Conservation (phyloP, 2,329 filamentous ascomycete species). For the Nigrograna mackinnonii region DNA sequence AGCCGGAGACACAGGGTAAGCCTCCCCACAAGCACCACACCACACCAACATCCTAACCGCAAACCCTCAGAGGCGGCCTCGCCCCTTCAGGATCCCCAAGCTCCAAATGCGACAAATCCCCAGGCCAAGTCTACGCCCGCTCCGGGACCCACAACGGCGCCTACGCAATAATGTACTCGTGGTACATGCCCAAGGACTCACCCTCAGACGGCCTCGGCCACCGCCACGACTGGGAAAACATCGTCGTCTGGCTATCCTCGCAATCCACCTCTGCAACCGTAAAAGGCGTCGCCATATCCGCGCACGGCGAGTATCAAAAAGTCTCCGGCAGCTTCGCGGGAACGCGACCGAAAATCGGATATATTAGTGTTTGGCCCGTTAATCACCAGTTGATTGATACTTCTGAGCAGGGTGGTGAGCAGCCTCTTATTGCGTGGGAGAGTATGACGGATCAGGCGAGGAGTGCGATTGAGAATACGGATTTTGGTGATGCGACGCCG, state of each 20-base stretch:
- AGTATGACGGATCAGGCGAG: conserved; percentile 49
- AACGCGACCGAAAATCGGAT: conserved; percentile 51
- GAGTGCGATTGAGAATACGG: conserved; percentile 47
- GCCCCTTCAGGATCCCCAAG: conserved; percentile 42
- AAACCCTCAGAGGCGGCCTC: conserved; percentile 46
- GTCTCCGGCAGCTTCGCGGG: conserved; percentile 47
- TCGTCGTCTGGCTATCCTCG: conserved; percentile 55
- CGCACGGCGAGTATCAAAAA: conserved; percentile 55
- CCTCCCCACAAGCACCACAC: neutral
- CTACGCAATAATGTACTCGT: conserved; percentile 57
- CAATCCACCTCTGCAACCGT: conserved; percentile 46
- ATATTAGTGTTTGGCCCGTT: conserved; percentile 53
- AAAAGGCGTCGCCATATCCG: conserved; percentile 56
- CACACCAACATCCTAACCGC: conserved; percentile 1
- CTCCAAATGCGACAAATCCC: conserved; percentile 47
- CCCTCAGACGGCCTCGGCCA: conserved; percentile 52
- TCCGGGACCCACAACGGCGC: conserved; percentile 43
- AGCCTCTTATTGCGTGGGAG: conserved; percentile 55
- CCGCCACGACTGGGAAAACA: conserved; percentile 61
- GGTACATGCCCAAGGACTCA: conserved; percentile 56
- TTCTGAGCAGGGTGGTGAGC: conserved; percentile 43
- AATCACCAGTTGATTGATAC: conserved; percentile 52
- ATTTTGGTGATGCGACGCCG: conserved; percentile 52
- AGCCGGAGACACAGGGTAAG: conserved; percentile 60
- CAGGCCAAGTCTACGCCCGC: conserved; percentile 58